Percentiles rank a stretch among this genome's conserved stretches.
phyloP scores from a whole-genome alignment of 805 yeast species.

The Wickerhamiella hasegawae region DNA sequence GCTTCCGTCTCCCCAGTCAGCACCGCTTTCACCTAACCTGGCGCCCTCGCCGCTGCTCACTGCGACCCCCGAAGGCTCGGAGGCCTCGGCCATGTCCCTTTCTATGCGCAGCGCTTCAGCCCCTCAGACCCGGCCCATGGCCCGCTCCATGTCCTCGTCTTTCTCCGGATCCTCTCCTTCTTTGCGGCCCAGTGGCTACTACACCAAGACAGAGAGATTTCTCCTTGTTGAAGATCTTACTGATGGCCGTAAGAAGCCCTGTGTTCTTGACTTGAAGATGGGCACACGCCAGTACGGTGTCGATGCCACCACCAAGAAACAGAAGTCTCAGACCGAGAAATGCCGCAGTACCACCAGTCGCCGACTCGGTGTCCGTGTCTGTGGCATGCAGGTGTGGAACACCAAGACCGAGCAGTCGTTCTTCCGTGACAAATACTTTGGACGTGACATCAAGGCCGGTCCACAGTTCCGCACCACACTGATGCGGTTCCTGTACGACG shows the following conservation, averaged over 20 bases:
- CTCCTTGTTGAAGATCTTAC: conserved; percentile 84
- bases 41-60: neutral
- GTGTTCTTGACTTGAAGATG: conserved; percentile 91
- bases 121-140: neutral
- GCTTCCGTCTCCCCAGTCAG: conserved; percentile 1
- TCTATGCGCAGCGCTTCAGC: neutral
- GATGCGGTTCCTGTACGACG: conserved; percentile 68
- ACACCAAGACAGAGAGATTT: conserved; percentile 58
- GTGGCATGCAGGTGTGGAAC: conserved; percentile 88
- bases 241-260: conserved; percentile 63
- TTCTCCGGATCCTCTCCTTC: conserved; percentile 17
- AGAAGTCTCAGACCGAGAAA: conserved; percentile 62
- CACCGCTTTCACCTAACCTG: conserved; percentile 4
- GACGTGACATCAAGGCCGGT: conserved; percentile 59
- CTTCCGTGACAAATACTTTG: conserved; percentile 81
- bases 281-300: conserved; percentile 97
- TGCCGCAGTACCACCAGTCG: conserved; percentile 72
- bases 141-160: neutral
- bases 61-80: neutral
- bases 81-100: neutral
- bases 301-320: conserved; percentile 64
- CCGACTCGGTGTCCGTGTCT: conserved; percentile 72
- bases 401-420: conserved; percentile 30
- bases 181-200: conserved; percentile 11
- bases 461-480: conserved; percentile 61